A percentile compares a stretch with the other conserved stretches of the same genome.
Evolutionary conservation across 2,329 filamentous ascomycete species (phyloP).

Genomic region (Ophiognomonia clavigignenti-juglandacearum): DNA sequence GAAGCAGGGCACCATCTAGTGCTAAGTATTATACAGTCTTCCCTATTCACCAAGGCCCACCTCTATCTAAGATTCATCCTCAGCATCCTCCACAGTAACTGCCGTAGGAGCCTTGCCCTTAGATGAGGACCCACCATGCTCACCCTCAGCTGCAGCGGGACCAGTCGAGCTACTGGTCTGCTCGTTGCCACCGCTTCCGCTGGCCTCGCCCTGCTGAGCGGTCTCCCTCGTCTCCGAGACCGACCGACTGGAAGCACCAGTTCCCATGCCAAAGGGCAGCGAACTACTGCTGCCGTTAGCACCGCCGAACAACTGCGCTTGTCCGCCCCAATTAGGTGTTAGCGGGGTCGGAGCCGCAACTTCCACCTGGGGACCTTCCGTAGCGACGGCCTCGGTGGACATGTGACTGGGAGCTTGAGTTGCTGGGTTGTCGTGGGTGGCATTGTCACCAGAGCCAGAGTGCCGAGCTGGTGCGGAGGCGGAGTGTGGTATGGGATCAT

Average conservation of each 20-base stretch:
- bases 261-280: conserved; percentile 19
- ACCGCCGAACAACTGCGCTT: conserved; percentile 42
- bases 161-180: not conserved
- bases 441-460: not conserved
- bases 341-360: conserved; percentile 45
- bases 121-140: conserved; percentile 15
- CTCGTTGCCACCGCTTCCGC: not conserved
- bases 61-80: conserved; percentile 5
- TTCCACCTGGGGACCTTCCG: conserved; percentile 22
- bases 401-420: not conserved
- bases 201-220: conserved; percentile 2
- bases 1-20: no score
- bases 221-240: conserved; percentile 15
- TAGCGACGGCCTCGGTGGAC: not conserved
- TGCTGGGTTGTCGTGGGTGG: not conserved
- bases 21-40: not conserved
- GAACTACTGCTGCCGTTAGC: conserved; percentile 19
- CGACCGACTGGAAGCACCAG: conserved; percentile 8
- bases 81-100: conserved; percentile 12
- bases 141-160: conserved; percentile 12
- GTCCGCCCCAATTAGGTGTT: conserved; percentile 46
- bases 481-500: conserved; percentile 15
- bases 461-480: not conserved
- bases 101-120: conserved; percentile 25
- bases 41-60: not conserved